Conservation (phyloP, 208 protist species). For the Acanthamoeba culbertsoni region DNA sequence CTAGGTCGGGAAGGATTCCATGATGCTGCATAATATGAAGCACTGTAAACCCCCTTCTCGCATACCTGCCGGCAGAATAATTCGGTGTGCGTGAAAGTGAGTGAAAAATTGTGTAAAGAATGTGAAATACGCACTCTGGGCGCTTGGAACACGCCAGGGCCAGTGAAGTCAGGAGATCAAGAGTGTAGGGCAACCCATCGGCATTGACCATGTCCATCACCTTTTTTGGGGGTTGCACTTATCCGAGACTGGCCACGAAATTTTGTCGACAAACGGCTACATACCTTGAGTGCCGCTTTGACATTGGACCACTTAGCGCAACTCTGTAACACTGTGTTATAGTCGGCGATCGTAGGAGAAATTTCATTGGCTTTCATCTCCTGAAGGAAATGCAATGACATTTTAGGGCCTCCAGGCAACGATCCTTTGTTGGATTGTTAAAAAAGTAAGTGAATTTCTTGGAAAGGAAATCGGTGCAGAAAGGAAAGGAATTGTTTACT, state of each 20-base stretch:
- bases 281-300: not conserved
- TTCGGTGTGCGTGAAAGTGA: not conserved
- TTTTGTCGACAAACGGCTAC: not conserved
- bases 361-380: not conserved
- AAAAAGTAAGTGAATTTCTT: no score
- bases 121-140: not conserved
- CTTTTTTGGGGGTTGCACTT: not conserved
- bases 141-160: not conserved
- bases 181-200: not conserved
- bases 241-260: not conserved
- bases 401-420: no score
- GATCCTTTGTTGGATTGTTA: no score
- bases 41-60: not conserved
- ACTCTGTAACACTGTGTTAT: not conserved
- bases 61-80: not conserved
- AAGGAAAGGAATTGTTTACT: no score
- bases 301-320: not conserved
- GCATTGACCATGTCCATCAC: not conserved
- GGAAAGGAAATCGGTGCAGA: no score
- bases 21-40: not conserved
- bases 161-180: not conserved
- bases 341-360: not conserved
- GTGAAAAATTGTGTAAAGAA: not conserved
- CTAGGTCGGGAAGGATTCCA: not conserved
- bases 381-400: not conserved